Conservation (phyloP, 1,139 yeast genomes). For the Hyphopichia wangnamkhiaoensis region DNA sequence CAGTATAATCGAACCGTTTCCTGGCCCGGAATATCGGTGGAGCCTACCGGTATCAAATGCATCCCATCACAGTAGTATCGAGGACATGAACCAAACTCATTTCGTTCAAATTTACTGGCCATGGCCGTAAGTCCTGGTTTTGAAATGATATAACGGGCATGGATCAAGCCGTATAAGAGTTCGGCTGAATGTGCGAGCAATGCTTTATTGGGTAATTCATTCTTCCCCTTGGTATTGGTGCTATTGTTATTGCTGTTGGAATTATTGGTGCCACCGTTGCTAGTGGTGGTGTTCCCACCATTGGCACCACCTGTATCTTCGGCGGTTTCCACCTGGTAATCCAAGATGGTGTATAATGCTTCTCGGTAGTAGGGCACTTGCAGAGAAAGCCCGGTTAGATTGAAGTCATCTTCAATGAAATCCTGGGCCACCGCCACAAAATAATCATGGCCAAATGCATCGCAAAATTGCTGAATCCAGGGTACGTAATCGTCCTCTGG, state of each 20-base stretch:
- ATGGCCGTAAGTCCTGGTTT: constrained; percentile 88
- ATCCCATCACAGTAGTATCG: constrained; percentile 90
- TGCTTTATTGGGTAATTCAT: constrained; percentile 67
- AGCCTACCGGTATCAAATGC: constrained; percentile 88
- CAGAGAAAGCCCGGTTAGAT: constrained; percentile 82
- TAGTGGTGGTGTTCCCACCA: constrained; percentile 11
- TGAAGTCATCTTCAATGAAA: constrained; percentile 94
- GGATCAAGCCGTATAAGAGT: constrained; percentile 87
- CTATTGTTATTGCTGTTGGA: too few relatives aligned
- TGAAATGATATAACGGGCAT: constrained; percentile 86
- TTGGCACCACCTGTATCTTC: constrained; percentile 30
- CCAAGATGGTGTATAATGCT: constrained; percentile 84
- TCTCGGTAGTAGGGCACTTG: constrained; percentile 90
- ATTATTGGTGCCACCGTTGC: constrained; percentile 8
- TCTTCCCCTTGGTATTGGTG: constrained; percentile 13
- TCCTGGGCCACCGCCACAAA: constrained; percentile 92
- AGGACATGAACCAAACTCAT: constrained; percentile 91
- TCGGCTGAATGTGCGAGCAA: constrained; percentile 89
- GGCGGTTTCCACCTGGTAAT: constrained; percentile 79
- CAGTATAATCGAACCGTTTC: constrained; percentile 92
- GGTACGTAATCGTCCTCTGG: constrained; percentile 67
- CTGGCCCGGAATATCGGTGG: constrained; percentile 86
- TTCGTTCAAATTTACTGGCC: constrained; percentile 93
- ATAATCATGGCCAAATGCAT: constrained; percentile 86
- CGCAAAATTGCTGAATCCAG: constrained; percentile 90